Base-by-base conservation (phyloP, 352 stramenopile genomes). In the Globisporangium cylindrosporum region DNA sequence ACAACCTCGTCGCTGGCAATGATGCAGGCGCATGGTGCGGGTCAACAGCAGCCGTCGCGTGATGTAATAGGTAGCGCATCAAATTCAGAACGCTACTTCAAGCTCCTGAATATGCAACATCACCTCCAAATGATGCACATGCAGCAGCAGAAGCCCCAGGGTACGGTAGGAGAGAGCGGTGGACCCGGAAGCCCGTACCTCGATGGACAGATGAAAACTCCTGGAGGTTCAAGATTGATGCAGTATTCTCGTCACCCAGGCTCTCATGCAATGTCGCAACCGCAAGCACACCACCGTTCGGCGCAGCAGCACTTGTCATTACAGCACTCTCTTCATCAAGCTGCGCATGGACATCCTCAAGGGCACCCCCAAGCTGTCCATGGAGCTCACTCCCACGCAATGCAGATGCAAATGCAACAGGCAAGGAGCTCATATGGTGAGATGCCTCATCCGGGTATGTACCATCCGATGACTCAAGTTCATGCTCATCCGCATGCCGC, bases 61-160 rank as follows among this genome's bases (percentile, higher is more conserved):
- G 82, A 89, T 55, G 78, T 82, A 64, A 72, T 79, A 22, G 76
- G 74, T 9, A 69, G 69, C 1, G 51, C 77, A 41, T 76, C 82
- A 5, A 94, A 81, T 61, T 85, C 86, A 9, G 82, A 94, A 54
- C 86, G 82, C 8, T 95, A 95, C 64, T 75, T 95, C 54, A 92
- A 92, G 68, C 75, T 95, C 34, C 72, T 94, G 15, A 93, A 92
- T 62, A 89, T 94, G 78, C 88, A 95, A 60, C 88, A 95, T 57
- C 88, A 95, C 70, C 68, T 95, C 25, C 88, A 95, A 63, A 86
- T 95, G 69, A 88, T 93, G 73, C 86, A 95, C 62, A 69, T 94
- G 66, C 86, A 95, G 56, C 88, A 94, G 41, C 77, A 88, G 54
- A 57, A 76, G 64, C 70, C 84, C n/a, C 73, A 81, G 43, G 76